These are phyloP conservation scores for Mycena latifolia DNA, from an alignment of 768 basidiomycete species.

Conservation along the genomic window DNA sequence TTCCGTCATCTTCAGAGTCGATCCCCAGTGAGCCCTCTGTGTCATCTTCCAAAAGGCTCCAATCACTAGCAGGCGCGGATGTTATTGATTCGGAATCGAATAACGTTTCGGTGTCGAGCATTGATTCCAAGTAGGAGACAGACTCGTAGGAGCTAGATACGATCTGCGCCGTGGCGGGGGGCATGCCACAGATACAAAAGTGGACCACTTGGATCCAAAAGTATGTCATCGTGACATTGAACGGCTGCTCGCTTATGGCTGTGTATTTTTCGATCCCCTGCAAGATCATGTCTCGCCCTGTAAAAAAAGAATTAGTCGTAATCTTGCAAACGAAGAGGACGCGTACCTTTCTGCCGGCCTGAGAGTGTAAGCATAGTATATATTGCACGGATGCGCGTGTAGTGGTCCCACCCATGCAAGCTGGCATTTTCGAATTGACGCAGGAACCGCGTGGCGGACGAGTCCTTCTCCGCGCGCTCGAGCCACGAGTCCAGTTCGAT, in stretches of 20 bases:
- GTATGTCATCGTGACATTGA: conserved; percentile 63
- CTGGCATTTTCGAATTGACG: conserved; percentile 46
- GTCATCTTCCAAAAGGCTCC: conserved; percentile 13
- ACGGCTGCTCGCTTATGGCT: conserved; percentile 49
- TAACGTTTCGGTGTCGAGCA: conserved; percentile 13
- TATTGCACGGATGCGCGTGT: conserved; percentile 59
- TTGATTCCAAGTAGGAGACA: conserved; percentile 9
- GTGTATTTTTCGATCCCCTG: conserved; percentile 56
- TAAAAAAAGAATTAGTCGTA: neutral
- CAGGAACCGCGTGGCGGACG: conserved; percentile 48
- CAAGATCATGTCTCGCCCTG: conserved; percentile 59
- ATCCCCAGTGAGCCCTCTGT: neutral
- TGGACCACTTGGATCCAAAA: conserved; percentile 66
- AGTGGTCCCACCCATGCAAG: conserved; percentile 62
- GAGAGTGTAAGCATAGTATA: conserved; percentile 55
- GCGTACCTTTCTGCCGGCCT: conserved; percentile 58
- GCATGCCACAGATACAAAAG: conserved; percentile 56
- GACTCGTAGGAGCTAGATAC: conserved; percentile 1
- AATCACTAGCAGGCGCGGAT: conserved; percentile 2
- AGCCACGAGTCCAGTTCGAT: conserved; percentile 50
- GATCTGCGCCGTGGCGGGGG: conserved; percentile 12
- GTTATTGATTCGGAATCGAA: conserved; percentile 14
- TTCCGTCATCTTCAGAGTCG: neutral
- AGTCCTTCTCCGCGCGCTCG: conserved; percentile 44
- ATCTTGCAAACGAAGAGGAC: neutral